Conservation (phyloP, 768 basidiomycete species). For the Trametes gibbosa region DNA sequence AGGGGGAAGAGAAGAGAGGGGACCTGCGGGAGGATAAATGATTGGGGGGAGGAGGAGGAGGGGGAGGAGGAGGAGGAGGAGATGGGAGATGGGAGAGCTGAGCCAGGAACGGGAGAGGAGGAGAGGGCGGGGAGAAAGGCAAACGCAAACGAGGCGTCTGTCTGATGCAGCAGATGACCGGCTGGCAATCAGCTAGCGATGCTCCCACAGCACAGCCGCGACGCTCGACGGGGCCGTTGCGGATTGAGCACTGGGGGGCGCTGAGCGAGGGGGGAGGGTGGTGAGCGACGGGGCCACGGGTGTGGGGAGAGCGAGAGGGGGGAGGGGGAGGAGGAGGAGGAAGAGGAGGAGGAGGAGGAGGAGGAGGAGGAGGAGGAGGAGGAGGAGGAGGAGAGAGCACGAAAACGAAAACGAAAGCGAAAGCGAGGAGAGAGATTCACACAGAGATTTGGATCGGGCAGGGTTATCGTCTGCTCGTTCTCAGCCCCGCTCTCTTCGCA, state of each 20-base stretch:
- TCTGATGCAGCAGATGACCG: slow-evolving; percentile 2
- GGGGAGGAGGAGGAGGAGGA: background rate
- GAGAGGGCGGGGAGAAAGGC: slow-evolving; percentile 31
- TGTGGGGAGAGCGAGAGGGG: too few relatives aligned
- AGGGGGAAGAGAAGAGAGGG: background rate
- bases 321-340: too few relatives aligned
- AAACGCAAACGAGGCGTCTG: slow-evolving; percentile 3
- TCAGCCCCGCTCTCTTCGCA: background rate
- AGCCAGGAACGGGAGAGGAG: too few relatives aligned
- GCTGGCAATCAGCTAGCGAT: background rate
- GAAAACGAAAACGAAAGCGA: background rate
- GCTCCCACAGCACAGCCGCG: background rate
- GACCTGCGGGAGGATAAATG: background rate
- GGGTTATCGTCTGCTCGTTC: background rate
- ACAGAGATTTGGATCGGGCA: background rate
- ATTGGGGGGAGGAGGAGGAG: background rate
- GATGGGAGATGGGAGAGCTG: background rate
- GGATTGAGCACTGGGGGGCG: background rate
- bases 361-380: background rate
- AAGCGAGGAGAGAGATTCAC: background rate
- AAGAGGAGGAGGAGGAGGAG: too few relatives aligned
- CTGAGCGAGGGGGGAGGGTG: background rate
- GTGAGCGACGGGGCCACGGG: too few relatives aligned
- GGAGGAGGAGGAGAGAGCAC: background rate
- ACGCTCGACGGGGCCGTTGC: background rate